phyloP scores from a whole-genome alignment of 805 yeast species.

The Nakazawaea anatomiae region DNA sequence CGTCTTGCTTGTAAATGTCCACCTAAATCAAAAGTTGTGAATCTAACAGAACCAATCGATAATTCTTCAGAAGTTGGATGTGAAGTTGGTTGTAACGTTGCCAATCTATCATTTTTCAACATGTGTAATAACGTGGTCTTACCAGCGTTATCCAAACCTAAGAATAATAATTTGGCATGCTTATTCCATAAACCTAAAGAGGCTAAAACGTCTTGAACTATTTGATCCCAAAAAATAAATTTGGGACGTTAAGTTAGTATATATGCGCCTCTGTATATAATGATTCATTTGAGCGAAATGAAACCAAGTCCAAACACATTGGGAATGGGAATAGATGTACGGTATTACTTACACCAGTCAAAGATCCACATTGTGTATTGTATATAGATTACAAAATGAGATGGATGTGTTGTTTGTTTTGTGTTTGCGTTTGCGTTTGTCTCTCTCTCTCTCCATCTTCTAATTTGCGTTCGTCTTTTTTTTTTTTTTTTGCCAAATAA shows the following conservation, averaged over 20 bases:
- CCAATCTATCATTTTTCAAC: conserved; percentile 92
- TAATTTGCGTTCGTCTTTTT: neutral
- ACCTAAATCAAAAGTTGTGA: conserved; percentile 97
- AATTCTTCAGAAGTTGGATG: conserved; percentile 99
- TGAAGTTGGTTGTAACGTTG: conserved; percentile 94
- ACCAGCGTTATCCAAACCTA: conserved; percentile 98
- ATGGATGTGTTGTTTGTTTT: conserved; percentile 6
- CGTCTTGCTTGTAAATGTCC: conserved; percentile 99
- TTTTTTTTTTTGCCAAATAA: no score
- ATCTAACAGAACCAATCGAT: conserved; percentile 92
- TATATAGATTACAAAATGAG: conserved; percentile 11
- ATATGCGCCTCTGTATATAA: no score
- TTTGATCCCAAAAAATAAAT: neutral
- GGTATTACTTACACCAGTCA: neutral
- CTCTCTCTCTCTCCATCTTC: no score
- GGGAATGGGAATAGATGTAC: neutral
- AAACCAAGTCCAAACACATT: neutral
- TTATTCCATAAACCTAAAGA: conserved; percentile 85
- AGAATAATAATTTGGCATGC: conserved; percentile 91
- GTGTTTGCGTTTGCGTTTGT: no score
- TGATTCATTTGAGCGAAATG: neutral
- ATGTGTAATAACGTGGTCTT: conserved; percentile 85
- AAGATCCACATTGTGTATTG: neutral
- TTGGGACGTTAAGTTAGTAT: no score
- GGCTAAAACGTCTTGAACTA: conserved; percentile 71